phyloP scores from a whole-genome alignment of 352 stramenopile genomes.

The Pythium apleroticum region DNA sequence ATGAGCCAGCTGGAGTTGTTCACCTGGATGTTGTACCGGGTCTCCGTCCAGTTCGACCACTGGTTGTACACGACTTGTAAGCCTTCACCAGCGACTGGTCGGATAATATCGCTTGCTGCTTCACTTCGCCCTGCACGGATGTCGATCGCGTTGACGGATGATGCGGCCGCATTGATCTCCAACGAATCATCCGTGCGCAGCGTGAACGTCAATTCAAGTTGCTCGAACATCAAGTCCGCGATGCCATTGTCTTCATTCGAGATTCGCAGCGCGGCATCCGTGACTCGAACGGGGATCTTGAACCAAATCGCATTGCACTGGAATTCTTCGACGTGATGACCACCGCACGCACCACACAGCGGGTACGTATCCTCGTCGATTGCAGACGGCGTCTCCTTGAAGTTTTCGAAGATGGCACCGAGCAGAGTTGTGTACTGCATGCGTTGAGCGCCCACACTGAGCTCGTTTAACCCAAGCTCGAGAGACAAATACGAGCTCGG shows the following conservation, averaged over 20 bases:
- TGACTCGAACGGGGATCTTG: conserved; percentile 71
- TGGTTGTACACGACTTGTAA: conserved; percentile 81
- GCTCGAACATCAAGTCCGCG: conserved; percentile 77
- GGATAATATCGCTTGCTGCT: conserved; percentile 64
- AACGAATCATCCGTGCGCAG: conserved; percentile 83
- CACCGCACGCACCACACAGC: conserved; percentile 54
- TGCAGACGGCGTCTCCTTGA: conserved; percentile 73
- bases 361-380: conserved; percentile 84
- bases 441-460: conserved; percentile 58
- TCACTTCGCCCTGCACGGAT: conserved; percentile 53
- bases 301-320: conserved; percentile 79
- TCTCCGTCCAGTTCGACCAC: conserved; percentile 76
- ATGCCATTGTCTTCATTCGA: conserved; percentile 55
- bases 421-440: conserved; percentile 75
- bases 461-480: conserved; percentile 73
- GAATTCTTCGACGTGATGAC: conserved; percentile 64
- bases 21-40: conserved; percentile 60
- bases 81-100: conserved; percentile 66
- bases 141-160: conserved; percentile 64
- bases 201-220: conserved; percentile 76
- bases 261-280: conserved; percentile 74
- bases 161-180: conserved; percentile 57
- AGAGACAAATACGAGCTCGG: conserved; percentile 69
- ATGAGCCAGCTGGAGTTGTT: conserved; percentile 81
- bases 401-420: conserved; percentile 88